These are phyloP conservation scores for Leptomonas pyrrhocoris DNA, from an alignment of 208 protist species.

Conservation along the genomic window DNA sequence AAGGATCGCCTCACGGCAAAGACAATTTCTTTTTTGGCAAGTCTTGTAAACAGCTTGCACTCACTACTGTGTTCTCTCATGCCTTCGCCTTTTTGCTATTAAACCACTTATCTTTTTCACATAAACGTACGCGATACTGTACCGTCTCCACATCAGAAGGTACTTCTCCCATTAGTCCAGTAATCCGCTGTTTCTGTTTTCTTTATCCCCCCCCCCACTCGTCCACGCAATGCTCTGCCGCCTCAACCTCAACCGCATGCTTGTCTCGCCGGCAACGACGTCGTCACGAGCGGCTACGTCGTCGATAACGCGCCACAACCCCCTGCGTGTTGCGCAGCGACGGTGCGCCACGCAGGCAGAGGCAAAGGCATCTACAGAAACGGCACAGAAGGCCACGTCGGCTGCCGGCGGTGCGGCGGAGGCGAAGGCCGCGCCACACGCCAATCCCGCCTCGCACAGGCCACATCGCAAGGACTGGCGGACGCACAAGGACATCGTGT, in stretches of 20 bases:
- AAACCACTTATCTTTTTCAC: too few species aligned
- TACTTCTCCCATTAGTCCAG: not conserved
- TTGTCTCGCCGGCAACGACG: slow-evolving; percentile 9
- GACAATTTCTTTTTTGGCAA: not conserved
- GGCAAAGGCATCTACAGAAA: slow-evolving; percentile 28
- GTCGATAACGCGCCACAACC: not conserved
- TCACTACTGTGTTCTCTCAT: too few species aligned
- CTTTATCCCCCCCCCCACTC: not conserved
- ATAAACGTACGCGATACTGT: too few species aligned
- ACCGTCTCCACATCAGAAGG: too few species aligned
- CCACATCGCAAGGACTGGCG: slow-evolving; percentile 81
- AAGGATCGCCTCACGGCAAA: too few species aligned
- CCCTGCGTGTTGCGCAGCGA: slow-evolving; percentile 14
- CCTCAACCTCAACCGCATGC: slow-evolving; percentile 9
- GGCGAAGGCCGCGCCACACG: slow-evolving; percentile 29
- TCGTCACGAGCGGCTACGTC: not conserved
- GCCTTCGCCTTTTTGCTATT: too few species aligned
- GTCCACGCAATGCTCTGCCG: slow-evolving; percentile 12
- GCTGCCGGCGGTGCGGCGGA: slow-evolving; percentile 22
- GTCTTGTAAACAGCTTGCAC: too few species aligned
- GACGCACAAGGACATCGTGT: slow-evolving; percentile 79
- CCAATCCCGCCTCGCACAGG: slow-evolving; percentile 20
- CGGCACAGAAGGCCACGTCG: slow-evolving; percentile 30
- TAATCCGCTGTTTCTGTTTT: not conserved
- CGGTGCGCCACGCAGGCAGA: slow-evolving; percentile 38